Evolutionary conservation across 768 basidiomycete genomes (phyloP).

Genomic region (Dioszegia aurantiaca): DNA sequence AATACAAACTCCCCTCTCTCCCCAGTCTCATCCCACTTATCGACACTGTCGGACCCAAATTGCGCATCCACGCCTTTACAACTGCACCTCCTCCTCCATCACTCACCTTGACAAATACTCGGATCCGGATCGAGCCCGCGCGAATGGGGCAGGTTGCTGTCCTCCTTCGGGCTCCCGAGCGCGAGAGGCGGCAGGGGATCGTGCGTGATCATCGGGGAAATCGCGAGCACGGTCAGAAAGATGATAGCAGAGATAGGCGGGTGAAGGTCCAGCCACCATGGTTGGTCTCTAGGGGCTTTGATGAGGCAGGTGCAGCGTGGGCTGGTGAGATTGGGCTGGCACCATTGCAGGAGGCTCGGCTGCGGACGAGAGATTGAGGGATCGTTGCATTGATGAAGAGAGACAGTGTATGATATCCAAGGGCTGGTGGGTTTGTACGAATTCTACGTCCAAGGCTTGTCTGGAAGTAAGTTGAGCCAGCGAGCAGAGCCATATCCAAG

Average conservation of each 20-base stretch:
- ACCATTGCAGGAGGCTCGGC: background rate
- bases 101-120: no score
- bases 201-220: background rate
- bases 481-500: no score
- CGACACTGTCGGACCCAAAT: conserved; percentile 5
- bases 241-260: background rate
- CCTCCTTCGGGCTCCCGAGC: background rate
- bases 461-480: no score
- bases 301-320: background rate
- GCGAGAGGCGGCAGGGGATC: background rate
- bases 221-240: background rate
- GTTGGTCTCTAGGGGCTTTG: conserved; percentile 4
- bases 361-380: background rate
- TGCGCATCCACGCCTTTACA: background rate
- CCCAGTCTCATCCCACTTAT: conserved; percentile 9
- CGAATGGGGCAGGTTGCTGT: background rate
- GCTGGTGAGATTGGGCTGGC: conserved; percentile 1
- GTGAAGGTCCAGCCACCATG: conserved; percentile 1
- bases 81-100: background rate
- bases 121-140: background rate
- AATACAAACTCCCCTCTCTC: background rate
- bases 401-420: no score
- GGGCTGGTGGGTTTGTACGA: no score
- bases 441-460: no score
- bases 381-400: background rate